Percentiles rank a stretch among this genome's conserved stretches.
phyloP scores from a whole-genome alignment of 2,329 filamentous ascomycete species.

The Gaeumannomyces sp. region DNA sequence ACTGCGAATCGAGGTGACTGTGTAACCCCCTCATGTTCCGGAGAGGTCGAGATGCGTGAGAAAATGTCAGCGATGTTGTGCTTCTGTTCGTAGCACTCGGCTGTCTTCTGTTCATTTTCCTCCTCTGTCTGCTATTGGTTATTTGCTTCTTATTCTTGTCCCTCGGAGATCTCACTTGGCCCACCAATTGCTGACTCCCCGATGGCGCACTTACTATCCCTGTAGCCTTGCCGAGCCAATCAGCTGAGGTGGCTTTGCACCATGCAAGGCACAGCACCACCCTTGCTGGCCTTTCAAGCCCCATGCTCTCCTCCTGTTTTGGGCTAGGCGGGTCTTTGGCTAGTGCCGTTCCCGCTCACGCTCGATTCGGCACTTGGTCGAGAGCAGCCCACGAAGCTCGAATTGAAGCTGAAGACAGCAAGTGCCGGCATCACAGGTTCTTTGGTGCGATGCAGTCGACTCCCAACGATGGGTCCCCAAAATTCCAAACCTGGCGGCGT shows the following conservation, averaged over 20 bases:
- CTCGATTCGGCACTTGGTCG: background rate
- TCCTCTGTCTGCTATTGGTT: too few relatives aligned
- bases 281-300: background rate
- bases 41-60: background rate
- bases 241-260: background rate
- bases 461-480: background rate
- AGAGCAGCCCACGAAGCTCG: too few relatives aligned
- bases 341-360: too few relatives aligned
- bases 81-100: too few relatives aligned
- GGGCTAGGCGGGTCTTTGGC: too few relatives aligned
- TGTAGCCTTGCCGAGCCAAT: background rate
- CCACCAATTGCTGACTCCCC: too few relatives aligned
- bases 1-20: background rate
- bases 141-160: too few relatives aligned
- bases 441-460: background rate
- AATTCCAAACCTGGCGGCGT: background rate
- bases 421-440: background rate
- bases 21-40: background rate
- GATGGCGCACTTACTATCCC: background rate
- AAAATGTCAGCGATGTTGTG: too few relatives aligned
- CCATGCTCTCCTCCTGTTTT: background rate
- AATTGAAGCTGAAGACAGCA: background rate
- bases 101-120: too few relatives aligned
- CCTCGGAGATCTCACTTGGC: too few relatives aligned
- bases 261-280: background rate